A percentile compares a stretch with the other conserved stretches of the same genome.
phyloP scores from a whole-genome alignment of 805 yeast species.

The Maudiozyma turicensis region DNA sequence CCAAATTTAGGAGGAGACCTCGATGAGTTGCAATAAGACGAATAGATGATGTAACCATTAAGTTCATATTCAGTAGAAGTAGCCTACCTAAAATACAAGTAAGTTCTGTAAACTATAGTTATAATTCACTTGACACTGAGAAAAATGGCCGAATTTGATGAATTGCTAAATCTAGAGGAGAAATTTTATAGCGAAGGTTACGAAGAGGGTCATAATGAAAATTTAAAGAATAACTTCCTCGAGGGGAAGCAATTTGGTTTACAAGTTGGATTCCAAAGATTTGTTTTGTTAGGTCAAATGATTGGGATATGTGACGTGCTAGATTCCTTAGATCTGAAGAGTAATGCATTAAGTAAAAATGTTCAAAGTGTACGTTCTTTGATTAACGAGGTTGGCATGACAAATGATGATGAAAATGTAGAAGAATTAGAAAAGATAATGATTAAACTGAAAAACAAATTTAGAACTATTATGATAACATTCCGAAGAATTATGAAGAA shows the following conservation, averaged over 20 bases:
- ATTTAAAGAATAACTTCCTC: slow-evolving; percentile 44
- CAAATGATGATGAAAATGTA: slow-evolving; percentile 48
- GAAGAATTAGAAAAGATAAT: slow-evolving; percentile 43
- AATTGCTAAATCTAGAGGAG: slow-evolving; percentile 47
- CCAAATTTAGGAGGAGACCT: too few species aligned
- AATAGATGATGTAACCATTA: too few species aligned
- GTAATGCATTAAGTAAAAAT: slow-evolving; percentile 13
- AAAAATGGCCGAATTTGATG: slow-evolving; percentile 36
- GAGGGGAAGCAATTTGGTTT: slow-evolving; percentile 85
- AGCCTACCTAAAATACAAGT: too few species aligned
- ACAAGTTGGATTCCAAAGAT: slow-evolving; percentile 68
- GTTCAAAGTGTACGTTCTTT: slow-evolving; percentile 18
- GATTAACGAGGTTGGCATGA: slow-evolving; percentile 27
- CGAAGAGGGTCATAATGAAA: slow-evolving; percentile 57
- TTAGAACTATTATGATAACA: slow-evolving; percentile 39
- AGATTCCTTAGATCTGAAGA: slow-evolving; percentile 20
- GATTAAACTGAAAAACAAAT: slow-evolving; percentile 50
- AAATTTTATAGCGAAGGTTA: slow-evolving; percentile 59
- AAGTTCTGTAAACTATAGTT: not conserved
- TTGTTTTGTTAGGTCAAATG: slow-evolving; percentile 59
- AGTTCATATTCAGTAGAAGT: too few species aligned
- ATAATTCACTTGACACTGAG: not conserved
- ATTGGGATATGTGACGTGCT: slow-evolving; percentile 39
- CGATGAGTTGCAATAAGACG: too few species aligned
- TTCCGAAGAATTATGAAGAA: slow-evolving; percentile 15